Percentiles rank a stretch among this genome's conserved stretches.
Evolutionary conservation across 192 early-diverging fungal genomes (phyloP).

Genomic region (Backusella morwellensis): DNA sequence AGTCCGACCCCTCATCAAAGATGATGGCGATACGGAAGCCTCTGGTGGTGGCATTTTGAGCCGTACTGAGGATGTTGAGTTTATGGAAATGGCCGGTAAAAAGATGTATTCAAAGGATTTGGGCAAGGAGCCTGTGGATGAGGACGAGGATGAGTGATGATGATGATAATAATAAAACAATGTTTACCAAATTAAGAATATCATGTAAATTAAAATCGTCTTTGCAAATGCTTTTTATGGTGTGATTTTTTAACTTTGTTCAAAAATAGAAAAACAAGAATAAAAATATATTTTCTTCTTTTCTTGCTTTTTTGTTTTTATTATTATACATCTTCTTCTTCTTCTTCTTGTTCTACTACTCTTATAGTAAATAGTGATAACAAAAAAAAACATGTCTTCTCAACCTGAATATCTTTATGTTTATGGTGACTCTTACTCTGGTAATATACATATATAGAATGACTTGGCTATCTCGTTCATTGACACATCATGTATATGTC

Average conservation of each 20-base stretch:
- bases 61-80: constrained; percentile 62
- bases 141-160: neutral
- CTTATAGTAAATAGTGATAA: neutral
- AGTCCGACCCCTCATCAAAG: constrained; percentile 50
- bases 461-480: neutral
- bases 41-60: constrained; percentile 57
- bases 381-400: neutral
- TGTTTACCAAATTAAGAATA: constrained; percentile 12
- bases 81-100: constrained; percentile 71
- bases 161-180: neutral
- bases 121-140: constrained; percentile 36
- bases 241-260: neutral
- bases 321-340: neutral
- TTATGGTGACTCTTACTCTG: constrained; percentile 41
- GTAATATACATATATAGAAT: constrained; percentile 5
- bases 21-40: constrained; percentile 38
- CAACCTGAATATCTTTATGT: constrained; percentile 17
- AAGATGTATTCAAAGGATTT: constrained; percentile 70
- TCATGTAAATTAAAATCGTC: neutral
- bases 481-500: too few species aligned
- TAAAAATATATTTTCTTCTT: neutral
- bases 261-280: constrained; percentile 3
- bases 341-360: neutral
- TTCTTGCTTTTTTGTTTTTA: neutral
- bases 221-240: neutral